A percentile compares a stretch with the other conserved stretches of the same genome.
Conservation (phyloP, 371 early-diverging fungal species). For the Synchytrium microbalum region DNA sequence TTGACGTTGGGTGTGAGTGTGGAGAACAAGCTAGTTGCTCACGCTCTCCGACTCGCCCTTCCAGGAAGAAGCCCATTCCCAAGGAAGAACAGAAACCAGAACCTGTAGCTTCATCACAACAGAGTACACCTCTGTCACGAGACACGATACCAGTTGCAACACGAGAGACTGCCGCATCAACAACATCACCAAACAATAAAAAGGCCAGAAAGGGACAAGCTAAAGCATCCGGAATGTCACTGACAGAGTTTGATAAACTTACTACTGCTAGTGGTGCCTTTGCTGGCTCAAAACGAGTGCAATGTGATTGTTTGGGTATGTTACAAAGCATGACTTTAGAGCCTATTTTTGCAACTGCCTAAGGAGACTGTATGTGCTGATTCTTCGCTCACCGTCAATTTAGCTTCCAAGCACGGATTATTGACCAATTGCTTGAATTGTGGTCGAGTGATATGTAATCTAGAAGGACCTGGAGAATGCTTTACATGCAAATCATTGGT, state of each 20-base stretch:
- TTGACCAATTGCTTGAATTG: conserved; percentile 80
- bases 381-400: not conserved
- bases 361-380: conserved; percentile 9
- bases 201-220: conserved; percentile 11
- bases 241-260: conserved; percentile 14
- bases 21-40: too few relatives aligned
- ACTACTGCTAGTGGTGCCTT: conserved; percentile 22
- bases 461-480: conserved; percentile 81
- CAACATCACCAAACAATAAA: conserved; percentile 15
- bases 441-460: conserved; percentile 76
- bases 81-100: not conserved
- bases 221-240: conserved; percentile 10
- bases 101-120: not conserved
- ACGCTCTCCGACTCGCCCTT: conserved; percentile 7
- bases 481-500: conserved; percentile 70
- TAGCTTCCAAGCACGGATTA: conserved; percentile 70
- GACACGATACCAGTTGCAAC: too few relatives aligned
- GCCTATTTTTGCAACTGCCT: not conserved
- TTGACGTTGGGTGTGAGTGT: conserved; percentile 6
- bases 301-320: conserved; percentile 34
- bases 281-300: conserved; percentile 23
- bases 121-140: too few relatives aligned
- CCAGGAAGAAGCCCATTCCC: conserved; percentile 3
- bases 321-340: not conserved
- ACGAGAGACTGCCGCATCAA: conserved; percentile 2